A percentile compares a stretch with the other conserved stretches of the same genome.
These are phyloP conservation scores for Fusarium sublunatum DNA, from an alignment of 2,329 filamentous ascomycete species.

Conservation along the genomic window DNA sequence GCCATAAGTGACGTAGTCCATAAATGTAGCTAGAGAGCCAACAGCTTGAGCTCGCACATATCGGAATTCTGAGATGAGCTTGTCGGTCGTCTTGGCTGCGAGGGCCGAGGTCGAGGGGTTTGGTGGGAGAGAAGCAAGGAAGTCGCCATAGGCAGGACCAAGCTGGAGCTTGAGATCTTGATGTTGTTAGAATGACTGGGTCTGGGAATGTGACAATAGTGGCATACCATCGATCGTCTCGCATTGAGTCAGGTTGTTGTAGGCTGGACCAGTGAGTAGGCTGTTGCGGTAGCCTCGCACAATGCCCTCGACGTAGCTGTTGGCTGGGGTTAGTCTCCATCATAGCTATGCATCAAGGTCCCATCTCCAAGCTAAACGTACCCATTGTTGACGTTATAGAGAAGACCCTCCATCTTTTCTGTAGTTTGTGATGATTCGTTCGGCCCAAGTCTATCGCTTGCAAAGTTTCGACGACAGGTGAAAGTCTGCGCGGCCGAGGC, in stretches of 20 bases:
- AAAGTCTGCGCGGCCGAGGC: slow-evolving; percentile 24
- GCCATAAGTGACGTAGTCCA: slow-evolving; percentile 98
- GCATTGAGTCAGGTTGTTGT: slow-evolving; percentile 96
- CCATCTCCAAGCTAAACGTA: slow-evolving; percentile 55
- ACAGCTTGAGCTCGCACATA: slow-evolving; percentile 95
- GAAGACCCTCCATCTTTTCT: slow-evolving; percentile 83
- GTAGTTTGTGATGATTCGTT: slow-evolving; percentile 8
- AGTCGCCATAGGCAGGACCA: slow-evolving; percentile 95
- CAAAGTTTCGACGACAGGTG: slow-evolving; percentile 7
- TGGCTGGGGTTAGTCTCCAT: slow-evolving; percentile 48
- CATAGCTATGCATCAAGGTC: slow-evolving; percentile 19
- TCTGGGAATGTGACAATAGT: neutral
- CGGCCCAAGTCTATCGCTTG: slow-evolving; percentile 10
- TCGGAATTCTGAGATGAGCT: slow-evolving; percentile 96
- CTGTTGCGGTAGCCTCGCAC: slow-evolving; percentile 96
- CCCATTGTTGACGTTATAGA: slow-evolving; percentile 96
- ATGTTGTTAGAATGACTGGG: slow-evolving; percentile 25
- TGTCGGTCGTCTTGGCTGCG: slow-evolving; percentile 95
- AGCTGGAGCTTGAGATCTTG: slow-evolving; percentile 98
- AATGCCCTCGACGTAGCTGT: slow-evolving; percentile 95
- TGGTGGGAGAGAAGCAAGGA: slow-evolving; percentile 90
- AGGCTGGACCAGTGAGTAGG: slow-evolving; percentile 89
- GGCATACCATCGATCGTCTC: slow-evolving; percentile 91
- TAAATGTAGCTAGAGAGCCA: slow-evolving; percentile 90
- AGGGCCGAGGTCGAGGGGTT: slow-evolving; percentile 97